Percentiles rank a stretch among this genome's conserved stretches.
Evolutionary conservation across 73 alveolate species (phyloP).

Genomic region (Blepharisma stoltei): DNA sequence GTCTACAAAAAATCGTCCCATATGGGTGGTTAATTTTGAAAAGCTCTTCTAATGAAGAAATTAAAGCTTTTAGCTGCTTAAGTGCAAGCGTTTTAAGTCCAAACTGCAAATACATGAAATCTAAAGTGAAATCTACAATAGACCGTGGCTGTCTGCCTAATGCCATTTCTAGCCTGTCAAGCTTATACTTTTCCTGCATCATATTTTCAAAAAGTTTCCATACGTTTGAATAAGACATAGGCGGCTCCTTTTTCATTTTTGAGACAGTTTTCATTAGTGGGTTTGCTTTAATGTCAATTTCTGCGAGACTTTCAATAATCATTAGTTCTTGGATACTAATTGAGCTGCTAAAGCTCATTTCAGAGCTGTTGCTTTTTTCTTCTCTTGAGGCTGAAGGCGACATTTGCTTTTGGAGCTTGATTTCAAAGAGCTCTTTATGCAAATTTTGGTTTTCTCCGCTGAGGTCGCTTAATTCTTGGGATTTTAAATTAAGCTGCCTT

Average conservation of each 20-base stretch:
- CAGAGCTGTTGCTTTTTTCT: neutral
- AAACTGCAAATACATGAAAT: neutral
- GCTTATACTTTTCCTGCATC: slow-evolving; percentile 8
- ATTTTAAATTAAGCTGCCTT: neutral
- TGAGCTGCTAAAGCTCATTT: neutral
- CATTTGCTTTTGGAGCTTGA: neutral
- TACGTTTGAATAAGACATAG: slow-evolving; percentile 9
- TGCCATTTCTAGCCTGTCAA: slow-evolving; percentile 14
- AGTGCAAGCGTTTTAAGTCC: slow-evolving; percentile 10
- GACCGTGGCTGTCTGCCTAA: slow-evolving; percentile 3
- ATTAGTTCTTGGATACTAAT: slow-evolving; percentile 14
- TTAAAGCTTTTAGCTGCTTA: slow-evolving; percentile 19
- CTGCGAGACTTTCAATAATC: slow-evolving; percentile 17
- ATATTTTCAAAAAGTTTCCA: slow-evolving; percentile 25
- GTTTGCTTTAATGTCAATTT: neutral
- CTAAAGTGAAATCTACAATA: neutral
- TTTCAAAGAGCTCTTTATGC: neutral
- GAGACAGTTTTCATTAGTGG: slow-evolving; percentile 1
- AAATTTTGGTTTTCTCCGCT: slow-evolving; percentile 11
- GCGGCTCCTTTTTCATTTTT: slow-evolving; percentile 20
- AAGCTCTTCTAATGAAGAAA: slow-evolving; percentile 8
- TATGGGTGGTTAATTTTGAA: neutral
- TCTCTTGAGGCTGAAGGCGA: neutral
- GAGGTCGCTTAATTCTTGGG: neutral
- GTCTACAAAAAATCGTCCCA: slow-evolving; percentile 4